Base-by-base conservation (phyloP, 768 basidiomycete species). In the Steccherinum ochraceum region DNA sequence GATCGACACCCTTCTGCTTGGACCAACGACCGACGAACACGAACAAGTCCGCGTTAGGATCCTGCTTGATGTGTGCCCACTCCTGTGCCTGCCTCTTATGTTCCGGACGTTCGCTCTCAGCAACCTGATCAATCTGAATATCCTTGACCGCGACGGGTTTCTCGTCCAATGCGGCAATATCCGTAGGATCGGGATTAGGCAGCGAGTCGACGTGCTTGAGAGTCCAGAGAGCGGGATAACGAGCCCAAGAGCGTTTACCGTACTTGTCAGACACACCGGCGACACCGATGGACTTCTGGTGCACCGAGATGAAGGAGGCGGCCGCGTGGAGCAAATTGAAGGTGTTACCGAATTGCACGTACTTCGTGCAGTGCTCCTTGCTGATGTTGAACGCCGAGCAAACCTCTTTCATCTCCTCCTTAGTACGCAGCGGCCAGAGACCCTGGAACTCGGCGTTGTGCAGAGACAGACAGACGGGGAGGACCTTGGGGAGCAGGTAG, bases 361-460 rank as follows among this genome's bases (percentile, higher is more conserved):
- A 96, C 77, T 94, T 94, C 48, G 86, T 90, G 73, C 93, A 96
- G 62, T 91, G 78, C 62, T 94, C 93, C 69, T 95, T 95, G 74
- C 88, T 88, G 67, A 96, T 89, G 68, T 95, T 95, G 79, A 96
- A 96, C 2, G 93, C 93, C 2, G 93, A 94, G 66, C 93, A 96
- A 44, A 96, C 93, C 67, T 96, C 93, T 72, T 92, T 94, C 92
- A 94, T 93, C 67, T 96, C 93, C 63, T 94, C 93, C 73, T 95
- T 95, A 30, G 93, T 96, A 43, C 93, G 86, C 21, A 96, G 78
- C 4, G 93, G 89, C 93, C 93, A 95, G 21, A 94, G 78, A 70
- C 93, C 93, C 65, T 96, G 93, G 78, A 96, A 96, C 68, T 96
- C 93, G 61, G 93, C 93, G 58, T 96, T 96, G 75, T 96, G 93